Evolutionary conservation across 192 early-diverging fungal species (phyloP).

Genomic region (Entomortierella chlamydospora): DNA sequence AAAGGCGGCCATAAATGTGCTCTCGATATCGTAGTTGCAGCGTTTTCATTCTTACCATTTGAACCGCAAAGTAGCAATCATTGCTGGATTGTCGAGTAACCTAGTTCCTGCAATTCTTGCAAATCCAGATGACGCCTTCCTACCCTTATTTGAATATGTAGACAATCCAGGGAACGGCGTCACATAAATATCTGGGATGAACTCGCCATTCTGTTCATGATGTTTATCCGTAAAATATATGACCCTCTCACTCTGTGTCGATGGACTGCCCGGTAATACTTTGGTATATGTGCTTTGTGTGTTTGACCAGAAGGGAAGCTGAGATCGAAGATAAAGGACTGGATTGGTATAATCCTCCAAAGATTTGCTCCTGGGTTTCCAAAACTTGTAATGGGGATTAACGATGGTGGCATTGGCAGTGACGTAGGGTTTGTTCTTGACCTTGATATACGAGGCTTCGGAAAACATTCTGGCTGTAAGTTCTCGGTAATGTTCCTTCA

Average conservation of each 20-base stretch:
- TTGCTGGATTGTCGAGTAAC: constrained; percentile 39
- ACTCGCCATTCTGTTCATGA: not conserved
- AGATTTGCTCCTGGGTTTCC: not conserved
- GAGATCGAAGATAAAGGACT: constrained; percentile 30
- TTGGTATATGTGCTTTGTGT: not conserved
- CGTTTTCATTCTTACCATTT: constrained; percentile 24
- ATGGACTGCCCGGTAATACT: too few species aligned
- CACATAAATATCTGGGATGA: constrained; percentile 33
- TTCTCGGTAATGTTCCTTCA: constrained; percentile 17
- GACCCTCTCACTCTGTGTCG: too few species aligned
- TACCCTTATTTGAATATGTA: not conserved
- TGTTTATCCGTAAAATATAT: too few species aligned
- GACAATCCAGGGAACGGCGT: constrained; percentile 8
- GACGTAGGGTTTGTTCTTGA: constrained; percentile 33
- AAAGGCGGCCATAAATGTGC: too few species aligned
- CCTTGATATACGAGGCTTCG: constrained; percentile 35
- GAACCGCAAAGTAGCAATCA: constrained; percentile 34
- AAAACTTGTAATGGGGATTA: constrained; percentile 5
- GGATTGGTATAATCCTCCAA: constrained; percentile 10
- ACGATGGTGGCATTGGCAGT: constrained; percentile 30
- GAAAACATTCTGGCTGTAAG: constrained; percentile 29
- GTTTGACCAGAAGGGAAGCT: constrained; percentile 3
- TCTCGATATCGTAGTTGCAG: not conserved
- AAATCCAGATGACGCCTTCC: constrained; percentile 15
- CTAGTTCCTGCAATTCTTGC: constrained; percentile 23